These are phyloP conservation scores for Bruguiera parviflora DNA, from an alignment of 345 rosid species.

Conservation along the genomic window DNA sequence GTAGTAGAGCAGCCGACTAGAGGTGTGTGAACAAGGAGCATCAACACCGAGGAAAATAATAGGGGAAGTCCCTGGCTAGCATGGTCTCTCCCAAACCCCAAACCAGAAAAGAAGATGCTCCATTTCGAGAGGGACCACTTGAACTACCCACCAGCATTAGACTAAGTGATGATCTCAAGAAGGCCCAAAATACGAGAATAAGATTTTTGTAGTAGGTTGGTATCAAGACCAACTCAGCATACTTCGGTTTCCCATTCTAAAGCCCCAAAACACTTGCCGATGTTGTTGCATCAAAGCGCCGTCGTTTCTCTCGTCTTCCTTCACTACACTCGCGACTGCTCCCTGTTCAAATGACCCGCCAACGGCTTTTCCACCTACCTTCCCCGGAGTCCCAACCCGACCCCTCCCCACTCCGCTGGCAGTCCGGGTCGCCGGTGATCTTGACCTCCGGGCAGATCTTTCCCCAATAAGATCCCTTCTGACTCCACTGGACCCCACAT, in stretches of 20 bases:
- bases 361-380: conserved; percentile 19
- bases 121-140: neutral
- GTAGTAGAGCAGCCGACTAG: neutral
- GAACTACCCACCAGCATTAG: neutral
- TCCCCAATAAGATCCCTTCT: conserved; percentile 28
- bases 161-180: too few relatives aligned
- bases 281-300: conserved; percentile 16
- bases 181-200: too few relatives aligned
- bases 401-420: conserved; percentile 1
- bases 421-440: conserved; percentile 15
- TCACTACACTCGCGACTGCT: neutral
- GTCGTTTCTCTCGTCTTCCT: conserved; percentile 19
- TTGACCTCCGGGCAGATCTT: conserved; percentile 33
- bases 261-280: too few relatives aligned
- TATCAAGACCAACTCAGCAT: too few relatives aligned
- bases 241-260: too few relatives aligned
- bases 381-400: conserved; percentile 5
- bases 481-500: conserved; percentile 31
- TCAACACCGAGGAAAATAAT: neutral
- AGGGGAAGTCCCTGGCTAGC: neutral
- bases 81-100: neutral
- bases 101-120: too few relatives aligned
- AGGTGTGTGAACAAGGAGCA: neutral
- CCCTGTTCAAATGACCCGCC: conserved; percentile 18
- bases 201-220: too few relatives aligned